These are phyloP conservation scores for Xylariaceae sp. DNA, from an alignment of 2,329 filamentous ascomycete genomes.

Conservation along the genomic window DNA sequence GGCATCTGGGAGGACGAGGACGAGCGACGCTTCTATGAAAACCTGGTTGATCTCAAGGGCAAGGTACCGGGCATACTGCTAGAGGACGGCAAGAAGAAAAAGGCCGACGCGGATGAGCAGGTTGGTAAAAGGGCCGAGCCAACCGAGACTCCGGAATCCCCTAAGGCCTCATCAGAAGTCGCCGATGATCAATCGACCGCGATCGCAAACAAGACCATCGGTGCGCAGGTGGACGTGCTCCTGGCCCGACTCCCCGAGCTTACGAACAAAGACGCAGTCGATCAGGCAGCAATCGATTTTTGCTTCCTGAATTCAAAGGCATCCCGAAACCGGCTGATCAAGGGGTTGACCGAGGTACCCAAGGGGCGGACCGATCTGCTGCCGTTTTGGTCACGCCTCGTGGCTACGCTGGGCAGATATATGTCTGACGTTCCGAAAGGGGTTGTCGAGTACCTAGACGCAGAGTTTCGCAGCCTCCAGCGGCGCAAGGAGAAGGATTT, in stretches of 20 bases:
- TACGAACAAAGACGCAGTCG: constrained; percentile 87
- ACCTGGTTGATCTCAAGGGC: constrained; percentile 90
- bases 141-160: constrained; percentile 49
- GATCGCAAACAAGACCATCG: constrained; percentile 96
- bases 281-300: constrained; percentile 92
- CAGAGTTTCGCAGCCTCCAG: constrained; percentile 95
- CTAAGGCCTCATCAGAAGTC: constrained; percentile 55
- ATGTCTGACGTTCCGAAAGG: constrained; percentile 94
- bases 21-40: constrained; percentile 97
- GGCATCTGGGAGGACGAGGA: constrained; percentile 99
- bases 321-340: constrained; percentile 90
- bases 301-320: constrained; percentile 99
- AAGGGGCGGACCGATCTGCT: constrained; percentile 91
- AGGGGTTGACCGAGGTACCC: constrained; percentile 90
- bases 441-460: constrained; percentile 88
- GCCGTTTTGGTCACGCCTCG: constrained; percentile 87
- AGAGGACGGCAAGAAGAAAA: constrained; percentile 95
- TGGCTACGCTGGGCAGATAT: constrained; percentile 91
- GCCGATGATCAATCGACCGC: constrained; percentile 86
- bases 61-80: constrained; percentile 93
- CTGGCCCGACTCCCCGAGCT: constrained; percentile 87
- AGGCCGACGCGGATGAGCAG: constrained; percentile 77
- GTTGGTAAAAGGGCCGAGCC: constrained; percentile 74
- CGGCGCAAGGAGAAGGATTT: constrained; percentile 98
- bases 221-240: constrained; percentile 91